These are phyloP conservation scores for Russula vinacea DNA, from an alignment of 768 basidiomycete species.

Conservation along the genomic window DNA sequence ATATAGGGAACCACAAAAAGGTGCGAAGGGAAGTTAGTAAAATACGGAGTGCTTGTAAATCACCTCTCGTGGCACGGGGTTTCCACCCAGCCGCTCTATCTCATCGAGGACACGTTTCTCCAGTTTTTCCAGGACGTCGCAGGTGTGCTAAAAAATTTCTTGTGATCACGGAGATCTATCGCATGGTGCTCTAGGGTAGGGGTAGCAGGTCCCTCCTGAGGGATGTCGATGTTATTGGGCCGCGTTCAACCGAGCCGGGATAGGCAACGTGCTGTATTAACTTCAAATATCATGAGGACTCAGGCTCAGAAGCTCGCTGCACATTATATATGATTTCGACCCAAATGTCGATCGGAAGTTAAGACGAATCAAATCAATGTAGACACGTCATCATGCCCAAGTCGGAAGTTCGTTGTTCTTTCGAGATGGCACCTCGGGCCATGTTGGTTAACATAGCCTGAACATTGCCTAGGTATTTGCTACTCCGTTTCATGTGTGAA, in stretches of 20 bases:
- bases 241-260: background rate
- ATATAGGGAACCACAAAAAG: no score
- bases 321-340: background rate
- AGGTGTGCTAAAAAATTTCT: conserved; percentile 81
- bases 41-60: conserved; percentile 49
- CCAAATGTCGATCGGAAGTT: background rate
- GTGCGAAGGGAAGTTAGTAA: conserved; percentile 33
- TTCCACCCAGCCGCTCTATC: conserved; percentile 74
- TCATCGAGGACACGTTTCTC: conserved; percentile 67
- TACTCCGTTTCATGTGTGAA: background rate
- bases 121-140: conserved; percentile 60
- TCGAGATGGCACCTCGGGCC: no score
- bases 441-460: no score
- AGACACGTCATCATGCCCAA: no score
- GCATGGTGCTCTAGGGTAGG: conserved; percentile 77
- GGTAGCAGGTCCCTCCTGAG: conserved; percentile 70
- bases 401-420: no score
- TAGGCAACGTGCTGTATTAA: no score
- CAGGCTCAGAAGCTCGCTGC: background rate
- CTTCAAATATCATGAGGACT: background rate
- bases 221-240: conserved; percentile 22
- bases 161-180: conserved; percentile 67
- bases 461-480: background rate
- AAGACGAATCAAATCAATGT: no score
- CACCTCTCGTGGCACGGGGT: conserved; percentile 53